Conservation (phyloP, 2,329 filamentous ascomycete genomes). For the Fusarium drepaniforme region DNA sequence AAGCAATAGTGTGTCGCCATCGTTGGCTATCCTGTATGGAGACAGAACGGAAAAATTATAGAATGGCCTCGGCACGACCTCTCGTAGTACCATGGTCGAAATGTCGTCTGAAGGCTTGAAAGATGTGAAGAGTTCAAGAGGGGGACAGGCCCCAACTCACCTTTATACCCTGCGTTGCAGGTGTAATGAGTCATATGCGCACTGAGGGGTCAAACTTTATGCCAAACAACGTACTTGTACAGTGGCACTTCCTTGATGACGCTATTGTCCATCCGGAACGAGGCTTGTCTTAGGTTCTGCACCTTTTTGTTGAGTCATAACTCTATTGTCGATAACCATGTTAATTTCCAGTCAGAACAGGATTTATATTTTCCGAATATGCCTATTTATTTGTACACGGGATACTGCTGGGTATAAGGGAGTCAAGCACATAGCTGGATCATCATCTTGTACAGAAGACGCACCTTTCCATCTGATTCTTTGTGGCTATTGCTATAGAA, state of each 20-base stretch:
- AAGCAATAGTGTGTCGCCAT: background rate
- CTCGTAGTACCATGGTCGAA: background rate
- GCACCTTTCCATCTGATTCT: no score
- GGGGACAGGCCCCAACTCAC: background rate
- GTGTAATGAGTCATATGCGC: background rate
- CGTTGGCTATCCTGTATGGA: background rate
- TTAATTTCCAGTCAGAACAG: background rate
- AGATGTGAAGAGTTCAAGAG: background rate
- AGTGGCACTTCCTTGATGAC: background rate
- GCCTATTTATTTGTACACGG: background rate
- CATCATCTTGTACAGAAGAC: background rate
- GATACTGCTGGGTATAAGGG: background rate
- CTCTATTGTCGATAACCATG: background rate
- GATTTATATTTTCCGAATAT: background rate
- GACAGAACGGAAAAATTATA: background rate
- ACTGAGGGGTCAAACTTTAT: background rate
- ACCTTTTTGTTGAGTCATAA: background rate
- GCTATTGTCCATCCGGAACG: background rate
- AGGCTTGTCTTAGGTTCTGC: background rate
- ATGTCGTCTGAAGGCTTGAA: background rate
- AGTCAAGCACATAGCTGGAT: background rate
- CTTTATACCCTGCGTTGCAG: background rate
- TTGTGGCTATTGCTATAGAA: no score
- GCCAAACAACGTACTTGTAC: background rate
- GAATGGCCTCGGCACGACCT: background rate